phyloP scores from a whole-genome alignment of 2,329 filamentous ascomycete genomes.

The Dactylellina parvicollis region DNA sequence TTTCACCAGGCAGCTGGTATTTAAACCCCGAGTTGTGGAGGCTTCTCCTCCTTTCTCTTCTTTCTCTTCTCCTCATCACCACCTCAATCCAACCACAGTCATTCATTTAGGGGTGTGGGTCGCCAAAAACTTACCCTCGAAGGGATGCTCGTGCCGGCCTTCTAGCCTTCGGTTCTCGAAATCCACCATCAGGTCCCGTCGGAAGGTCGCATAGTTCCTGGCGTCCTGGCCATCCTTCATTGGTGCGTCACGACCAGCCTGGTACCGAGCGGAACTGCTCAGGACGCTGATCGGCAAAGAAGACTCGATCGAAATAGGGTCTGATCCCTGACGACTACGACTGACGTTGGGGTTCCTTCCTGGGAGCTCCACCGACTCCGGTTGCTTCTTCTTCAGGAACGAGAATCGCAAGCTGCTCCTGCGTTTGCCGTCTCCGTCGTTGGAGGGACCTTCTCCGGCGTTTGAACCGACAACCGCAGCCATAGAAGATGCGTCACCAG shows the following conservation, averaged over 20 bases:
- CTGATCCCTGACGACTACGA: not conserved
- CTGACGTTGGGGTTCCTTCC: not conserved
- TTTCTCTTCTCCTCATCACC: not conserved
- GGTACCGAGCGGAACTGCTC: not conserved
- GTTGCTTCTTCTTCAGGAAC: conserved; percentile 23
- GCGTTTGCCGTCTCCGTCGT: not conserved
- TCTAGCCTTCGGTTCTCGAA: conserved; percentile 33
- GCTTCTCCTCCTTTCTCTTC: not conserved
- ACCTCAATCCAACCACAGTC: not conserved
- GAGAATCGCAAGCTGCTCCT: conserved; percentile 2
- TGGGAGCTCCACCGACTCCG: not conserved
- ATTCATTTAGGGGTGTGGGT: not conserved
- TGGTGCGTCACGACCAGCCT: not conserved
- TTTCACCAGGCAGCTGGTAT: not conserved
- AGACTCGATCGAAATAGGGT: not conserved
- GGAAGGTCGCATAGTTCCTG: conserved; percentile 33
- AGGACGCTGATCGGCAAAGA: conserved; percentile 21
- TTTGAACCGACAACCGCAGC: not conserved
- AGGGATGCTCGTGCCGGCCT: conserved; percentile 45
- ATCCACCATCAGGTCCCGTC: conserved; percentile 25
- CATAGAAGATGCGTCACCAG: not conserved
- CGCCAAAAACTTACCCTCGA: conserved; percentile 34
- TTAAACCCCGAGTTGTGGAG: not conserved
- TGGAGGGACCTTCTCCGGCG: not conserved
- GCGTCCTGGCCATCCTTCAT: conserved; percentile 22